These are phyloP conservation scores for Coffea humblotiana DNA, from an alignment of 305 asterid species.

Conservation along the genomic window DNA sequence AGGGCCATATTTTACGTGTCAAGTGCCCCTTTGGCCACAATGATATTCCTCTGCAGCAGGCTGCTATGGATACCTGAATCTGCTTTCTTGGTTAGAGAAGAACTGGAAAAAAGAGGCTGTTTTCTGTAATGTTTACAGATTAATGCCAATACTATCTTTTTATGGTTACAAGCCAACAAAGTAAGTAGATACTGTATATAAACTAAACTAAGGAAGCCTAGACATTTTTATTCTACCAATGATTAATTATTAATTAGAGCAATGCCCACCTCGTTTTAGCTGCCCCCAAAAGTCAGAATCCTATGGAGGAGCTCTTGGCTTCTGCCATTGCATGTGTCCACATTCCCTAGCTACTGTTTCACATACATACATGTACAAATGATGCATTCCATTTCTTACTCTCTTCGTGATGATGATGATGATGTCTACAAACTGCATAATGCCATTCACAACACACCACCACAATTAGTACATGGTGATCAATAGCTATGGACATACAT, in stretches of 20 bases:
- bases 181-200: background rate
- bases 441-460: too few species aligned
- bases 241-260: constrained; percentile 33
- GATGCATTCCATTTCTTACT: background rate
- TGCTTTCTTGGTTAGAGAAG: constrained; percentile 9
- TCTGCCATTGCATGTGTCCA: background rate
- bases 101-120: constrained; percentile 16
- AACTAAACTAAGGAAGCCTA: constrained; percentile 8
- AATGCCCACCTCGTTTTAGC: constrained; percentile 25
- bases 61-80: background rate
- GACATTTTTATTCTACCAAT: constrained; percentile 27
- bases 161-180: background rate
- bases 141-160: background rate
- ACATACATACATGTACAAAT: background rate
- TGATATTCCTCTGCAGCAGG: background rate
- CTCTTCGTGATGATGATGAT: background rate
- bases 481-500: too few species aligned
- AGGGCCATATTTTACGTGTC: background rate
- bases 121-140: background rate
- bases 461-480: too few species aligned
- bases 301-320: constrained; percentile 28
- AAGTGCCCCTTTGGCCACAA: background rate
- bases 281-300: constrained; percentile 37
- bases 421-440: background rate
- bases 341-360: background rate